Evolutionary conservation across 2,329 filamentous ascomycete species (phyloP).

Genomic region (Blastomyces gilchristii): DNA sequence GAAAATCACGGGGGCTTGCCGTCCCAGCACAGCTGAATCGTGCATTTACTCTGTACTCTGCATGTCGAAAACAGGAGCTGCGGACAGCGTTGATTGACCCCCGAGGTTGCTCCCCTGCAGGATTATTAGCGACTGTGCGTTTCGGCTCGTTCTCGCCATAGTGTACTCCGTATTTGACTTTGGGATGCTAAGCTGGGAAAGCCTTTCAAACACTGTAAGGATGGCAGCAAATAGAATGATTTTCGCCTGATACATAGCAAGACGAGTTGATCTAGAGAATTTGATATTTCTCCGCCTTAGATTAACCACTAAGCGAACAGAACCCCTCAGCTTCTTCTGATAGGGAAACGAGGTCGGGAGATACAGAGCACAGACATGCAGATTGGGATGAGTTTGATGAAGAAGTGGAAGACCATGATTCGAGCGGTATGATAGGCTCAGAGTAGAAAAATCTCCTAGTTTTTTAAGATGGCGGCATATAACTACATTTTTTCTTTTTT

Average conservation of each 20-base stretch:
- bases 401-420: background rate
- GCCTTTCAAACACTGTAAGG: background rate
- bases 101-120: background rate
- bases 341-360: background rate
- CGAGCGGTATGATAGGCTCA: background rate
- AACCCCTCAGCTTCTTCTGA: background rate
- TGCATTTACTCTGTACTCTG: background rate
- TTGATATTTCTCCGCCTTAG: background rate
- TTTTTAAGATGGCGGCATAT: background rate
- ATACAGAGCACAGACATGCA: background rate
- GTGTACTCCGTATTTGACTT: no score
- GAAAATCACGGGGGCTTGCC: background rate
- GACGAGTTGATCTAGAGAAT: background rate
- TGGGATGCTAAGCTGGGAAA: background rate
- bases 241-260: background rate
- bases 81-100: background rate
- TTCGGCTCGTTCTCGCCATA: background rate
- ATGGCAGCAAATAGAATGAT: background rate
- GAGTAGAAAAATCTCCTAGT: background rate
- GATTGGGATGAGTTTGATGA: background rate
- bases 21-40: conserved; percentile 4
- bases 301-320: background rate
- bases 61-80: background rate
- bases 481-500: background rate
- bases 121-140: background rate